Evolutionary conservation across 257 asterid genomes (phyloP), one percentile per base, ranked within the genome.

Genomic region (Penstemon barbatus): DNA sequence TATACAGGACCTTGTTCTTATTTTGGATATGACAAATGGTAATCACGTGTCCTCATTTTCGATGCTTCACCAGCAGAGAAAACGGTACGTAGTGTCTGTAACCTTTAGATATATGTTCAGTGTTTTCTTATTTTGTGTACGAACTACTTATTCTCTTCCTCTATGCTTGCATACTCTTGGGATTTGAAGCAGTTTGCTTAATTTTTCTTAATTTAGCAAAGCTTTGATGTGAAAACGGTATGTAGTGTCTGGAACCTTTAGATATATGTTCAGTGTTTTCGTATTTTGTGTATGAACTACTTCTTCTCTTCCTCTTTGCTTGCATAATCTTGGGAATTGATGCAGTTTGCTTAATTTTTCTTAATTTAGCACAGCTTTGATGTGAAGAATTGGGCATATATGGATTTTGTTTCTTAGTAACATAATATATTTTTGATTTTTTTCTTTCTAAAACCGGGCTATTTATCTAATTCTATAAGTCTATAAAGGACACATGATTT

Each of bases 41-140:
- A 81, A 83, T 80, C 96, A 86, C 43, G 96, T 85, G 66, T 89
- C 99, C 51, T 94, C 99, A 44, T 94, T 94, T 83, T 91, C 91
- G 92, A 89, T 94, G 91, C 76, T 85, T 77, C 86, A 94, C 76
- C 92, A 80, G 73, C 97, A 83, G 75, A 82, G 85, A 18, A 94
- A 83, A 87, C 87, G 99, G 99, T 91, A 57, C 37, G 73, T 51
- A 42, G 48, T 45, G 64, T 70, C 49, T 3, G 8, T 48, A 33
- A 39, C 60, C 60, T 56, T 49, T 51, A 38, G 51, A 68, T 55
- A 57, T 76, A 38, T 37, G 53, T 63, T 33, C 68, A 61, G 51
- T 49, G 13, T 40, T 5, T 58, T 60, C 42, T 48, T 66, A 43
- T 44, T 57, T 57, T 59, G 44, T 39, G 15, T 57, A 13, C 63